phyloP scores from a whole-genome alignment of 164 flowering plant species.

The Chimonanthus salicifolius region DNA sequence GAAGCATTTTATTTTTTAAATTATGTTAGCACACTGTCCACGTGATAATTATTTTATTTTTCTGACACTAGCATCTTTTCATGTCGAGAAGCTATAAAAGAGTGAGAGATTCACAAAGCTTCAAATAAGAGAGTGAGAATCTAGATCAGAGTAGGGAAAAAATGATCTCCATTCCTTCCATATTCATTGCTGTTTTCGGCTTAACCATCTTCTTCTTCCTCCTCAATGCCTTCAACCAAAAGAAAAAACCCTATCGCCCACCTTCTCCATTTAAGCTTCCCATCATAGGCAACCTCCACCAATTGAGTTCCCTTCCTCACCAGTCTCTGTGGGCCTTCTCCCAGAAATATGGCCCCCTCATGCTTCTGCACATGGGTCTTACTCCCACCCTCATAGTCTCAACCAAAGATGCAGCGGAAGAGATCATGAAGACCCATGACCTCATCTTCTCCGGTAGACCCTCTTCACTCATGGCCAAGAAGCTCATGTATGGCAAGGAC shows the following conservation, averaged over 20 bases:
- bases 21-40: too few relatives aligned
- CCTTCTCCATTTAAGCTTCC: constrained; percentile 9
- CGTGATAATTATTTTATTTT: too few relatives aligned
- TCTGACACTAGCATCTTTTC: too few relatives aligned
- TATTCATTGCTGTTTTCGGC: not conserved
- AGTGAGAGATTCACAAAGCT: too few relatives aligned
- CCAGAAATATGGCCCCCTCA: constrained; percentile 6
- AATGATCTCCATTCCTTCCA: not conserved
- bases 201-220: not conserved
- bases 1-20: too few relatives aligned
- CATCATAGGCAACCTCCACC: constrained; percentile 23
- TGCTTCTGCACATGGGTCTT: constrained; percentile 12
- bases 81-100: too few relatives aligned
- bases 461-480: constrained; percentile 18
- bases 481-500: constrained; percentile 37
- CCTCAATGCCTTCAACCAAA: not conserved
- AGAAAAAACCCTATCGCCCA: not conserved
- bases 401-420: constrained; percentile 16
- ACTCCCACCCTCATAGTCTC: constrained; percentile 25
- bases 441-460: constrained; percentile 4
- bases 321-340: constrained; percentile 13
- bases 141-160: not conserved
- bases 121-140: too few relatives aligned
- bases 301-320: constrained; percentile 13
- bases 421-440: constrained; percentile 13